phyloP scores from a whole-genome alignment of 805 yeast species.

The Candida tallmaniae region DNA sequence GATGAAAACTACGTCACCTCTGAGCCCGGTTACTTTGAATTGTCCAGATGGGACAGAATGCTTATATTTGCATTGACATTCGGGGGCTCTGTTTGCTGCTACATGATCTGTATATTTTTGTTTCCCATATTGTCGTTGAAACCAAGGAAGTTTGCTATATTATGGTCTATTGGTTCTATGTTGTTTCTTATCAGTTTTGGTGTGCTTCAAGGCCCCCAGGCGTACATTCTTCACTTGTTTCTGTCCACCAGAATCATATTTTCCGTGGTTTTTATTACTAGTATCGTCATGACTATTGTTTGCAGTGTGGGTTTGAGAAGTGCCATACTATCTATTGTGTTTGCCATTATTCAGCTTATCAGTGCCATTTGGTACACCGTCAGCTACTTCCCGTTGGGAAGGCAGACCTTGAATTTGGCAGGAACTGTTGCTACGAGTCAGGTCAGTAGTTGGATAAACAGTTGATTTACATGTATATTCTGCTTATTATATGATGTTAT shows the following conservation, averaged over 20 bases:
- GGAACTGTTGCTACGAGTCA: constrained; percentile 40
- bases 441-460: constrained; percentile 40
- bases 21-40: constrained; percentile 40
- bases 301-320: constrained; percentile 33
- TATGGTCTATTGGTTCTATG: constrained; percentile 45
- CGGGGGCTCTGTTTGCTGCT: constrained; percentile 39
- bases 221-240: constrained; percentile 38
- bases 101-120: constrained; percentile 38
- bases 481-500: neutral
- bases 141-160: constrained; percentile 43
- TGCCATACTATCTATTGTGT: constrained; percentile 34
- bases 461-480: no score
- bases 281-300: constrained; percentile 37
- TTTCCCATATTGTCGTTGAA: constrained; percentile 40
- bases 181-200: constrained; percentile 45
- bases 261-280: constrained; percentile 33
- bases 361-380: constrained; percentile 44
- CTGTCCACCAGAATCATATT: constrained; percentile 39
- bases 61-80: constrained; percentile 40
- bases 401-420: constrained; percentile 39
- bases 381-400: constrained; percentile 45
- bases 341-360: constrained; percentile 37
- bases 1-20: constrained; percentile 40
- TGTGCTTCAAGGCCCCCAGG: constrained; percentile 38
- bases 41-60: constrained; percentile 45